These are phyloP conservation scores for Suillus discolor DNA, from an alignment of 768 basidiomycete species.

Conservation along the genomic window DNA sequence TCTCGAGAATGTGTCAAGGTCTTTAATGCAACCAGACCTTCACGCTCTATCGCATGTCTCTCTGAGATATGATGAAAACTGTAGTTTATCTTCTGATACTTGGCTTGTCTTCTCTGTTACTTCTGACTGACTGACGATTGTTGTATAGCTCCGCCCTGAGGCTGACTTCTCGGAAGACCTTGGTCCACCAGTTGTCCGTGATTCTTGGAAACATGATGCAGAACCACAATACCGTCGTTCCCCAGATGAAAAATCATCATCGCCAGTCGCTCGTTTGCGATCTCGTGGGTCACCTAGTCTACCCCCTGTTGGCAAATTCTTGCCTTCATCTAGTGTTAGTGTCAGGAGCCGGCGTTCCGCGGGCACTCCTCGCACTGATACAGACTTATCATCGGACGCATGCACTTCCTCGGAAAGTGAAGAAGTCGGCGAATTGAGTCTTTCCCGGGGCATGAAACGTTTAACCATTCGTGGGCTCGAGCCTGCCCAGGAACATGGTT, in stretches of 20 bases:
- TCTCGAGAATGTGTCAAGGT: background rate
- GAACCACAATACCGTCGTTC: conserved; percentile 17
- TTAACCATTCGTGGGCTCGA: conserved; percentile 39
- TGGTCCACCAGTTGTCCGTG: conserved; percentile 62
- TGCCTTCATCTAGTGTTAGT: conserved; percentile 12
- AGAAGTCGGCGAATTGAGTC: conserved; percentile 40
- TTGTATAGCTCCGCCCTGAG: conserved; percentile 59
- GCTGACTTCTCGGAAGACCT: conserved; percentile 62
- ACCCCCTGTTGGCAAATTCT: conserved; percentile 12
- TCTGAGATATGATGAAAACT: background rate
- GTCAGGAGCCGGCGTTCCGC: conserved; percentile 18
- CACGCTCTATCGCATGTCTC: background rate
- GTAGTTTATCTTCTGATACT: background rate
- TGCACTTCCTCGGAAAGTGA: conserved; percentile 37
- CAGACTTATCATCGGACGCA: conserved; percentile 30
- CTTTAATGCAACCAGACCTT: background rate
- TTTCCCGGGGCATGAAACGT: conserved; percentile 40
- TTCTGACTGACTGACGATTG: background rate
- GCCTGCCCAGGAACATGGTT: conserved; percentile 35
- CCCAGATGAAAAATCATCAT: conserved; percentile 25
- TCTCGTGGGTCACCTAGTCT: conserved; percentile 15
- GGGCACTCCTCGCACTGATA: conserved; percentile 27
- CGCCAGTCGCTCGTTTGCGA: conserved; percentile 21
- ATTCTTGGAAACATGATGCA: conserved; percentile 56
- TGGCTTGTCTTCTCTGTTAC: background rate